phyloP scores from a whole-genome alignment of 257 asterid species.

The Petrea volubilis region DNA sequence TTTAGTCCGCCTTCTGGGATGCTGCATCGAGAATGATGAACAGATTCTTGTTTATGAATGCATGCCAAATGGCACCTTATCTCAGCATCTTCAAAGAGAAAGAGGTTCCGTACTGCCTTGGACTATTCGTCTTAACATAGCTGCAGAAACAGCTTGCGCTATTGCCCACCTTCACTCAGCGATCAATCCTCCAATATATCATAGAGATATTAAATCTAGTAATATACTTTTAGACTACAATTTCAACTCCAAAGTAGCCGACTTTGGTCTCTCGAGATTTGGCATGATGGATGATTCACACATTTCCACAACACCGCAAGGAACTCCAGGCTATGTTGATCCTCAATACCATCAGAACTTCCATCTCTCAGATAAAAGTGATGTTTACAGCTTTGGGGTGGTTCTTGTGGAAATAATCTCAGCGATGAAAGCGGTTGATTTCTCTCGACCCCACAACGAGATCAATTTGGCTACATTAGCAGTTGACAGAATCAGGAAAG shows the following conservation, averaged over 20 bases:
- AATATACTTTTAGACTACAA: constrained; percentile 63
- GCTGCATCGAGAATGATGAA: constrained; percentile 63
- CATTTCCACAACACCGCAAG: constrained; percentile 78
- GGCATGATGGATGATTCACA: constrained; percentile 79
- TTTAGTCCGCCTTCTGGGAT: constrained; percentile 68
- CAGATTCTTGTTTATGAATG: constrained; percentile 74
- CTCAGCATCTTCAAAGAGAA: constrained; percentile 73
- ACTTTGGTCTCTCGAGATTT: constrained; percentile 69
- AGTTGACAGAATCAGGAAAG: constrained; percentile 65
- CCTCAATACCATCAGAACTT: constrained; percentile 80
- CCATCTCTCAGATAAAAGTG: constrained; percentile 80
- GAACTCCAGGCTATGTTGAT: constrained; percentile 78
- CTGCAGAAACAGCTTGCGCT: constrained; percentile 72
- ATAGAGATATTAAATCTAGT: constrained; percentile 70
- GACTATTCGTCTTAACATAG: constrained; percentile 67
- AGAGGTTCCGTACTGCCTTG: constrained; percentile 63
- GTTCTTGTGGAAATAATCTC: constrained; percentile 72
- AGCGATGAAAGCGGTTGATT: constrained; percentile 66
- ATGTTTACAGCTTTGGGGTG: constrained; percentile 77
- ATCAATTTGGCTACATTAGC: constrained; percentile 76
- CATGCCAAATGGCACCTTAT: constrained; percentile 72
- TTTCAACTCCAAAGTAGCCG: constrained; percentile 75
- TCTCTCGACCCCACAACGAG: constrained; percentile 59
- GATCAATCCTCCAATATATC: constrained; percentile 68
- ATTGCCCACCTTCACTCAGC: constrained; percentile 75